Base-by-base conservation (phyloP, 768 basidiomycete genomes). In the Boletus rex-veris region DNA sequence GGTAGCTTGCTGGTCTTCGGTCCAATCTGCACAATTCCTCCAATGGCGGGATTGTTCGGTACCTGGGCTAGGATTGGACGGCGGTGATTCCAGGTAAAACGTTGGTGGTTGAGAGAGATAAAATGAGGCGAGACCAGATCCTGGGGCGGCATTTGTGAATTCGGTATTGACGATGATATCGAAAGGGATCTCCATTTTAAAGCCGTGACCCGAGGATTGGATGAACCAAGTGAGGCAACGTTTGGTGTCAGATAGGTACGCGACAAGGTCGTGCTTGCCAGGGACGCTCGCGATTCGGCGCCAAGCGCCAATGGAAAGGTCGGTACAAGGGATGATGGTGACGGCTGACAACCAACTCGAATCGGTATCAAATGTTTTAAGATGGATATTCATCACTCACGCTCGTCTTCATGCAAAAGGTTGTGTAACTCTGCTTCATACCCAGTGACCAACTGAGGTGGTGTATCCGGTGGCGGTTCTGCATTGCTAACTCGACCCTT, bases 131-230 rank as follows among this genome's bases (percentile, higher is more conserved):
- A 80, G 73, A 31, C 79, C 87, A 8, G 78, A 74, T 30, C 80
- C 82, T 12, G 82, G 79, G 16, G 79, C 71, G 30, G 76, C 69
- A 51, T 81, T 76, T 24, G 75, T 71, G 67, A 88, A 84, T 48
- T 80, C 77, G 5, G 82, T 78, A 30, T 83, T 75, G 18, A 76
- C 59, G 56, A 92, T 84, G 54, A 70, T 77, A 52, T 81, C 75
- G 70, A 87, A 90, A 5, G 88, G 81, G 16, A 92, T 77, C 56
- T 89, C 87, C 86, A 92, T 92, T 70, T 92, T 92, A 77, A 91
- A 92, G 18, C 86, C 81, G 57, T 79, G 79, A 19, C 86, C 88
- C 1, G 73, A 76, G 7, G 86, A 86, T 39, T 83, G 81, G 51
- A 92, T 85, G 68, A 85, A 92, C 91, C 91, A 92, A 5, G 80